These are phyloP conservation scores for Escallonia rubra DNA, from an alignment of 129 eudicot genomes.

Conservation along the genomic window DNA sequence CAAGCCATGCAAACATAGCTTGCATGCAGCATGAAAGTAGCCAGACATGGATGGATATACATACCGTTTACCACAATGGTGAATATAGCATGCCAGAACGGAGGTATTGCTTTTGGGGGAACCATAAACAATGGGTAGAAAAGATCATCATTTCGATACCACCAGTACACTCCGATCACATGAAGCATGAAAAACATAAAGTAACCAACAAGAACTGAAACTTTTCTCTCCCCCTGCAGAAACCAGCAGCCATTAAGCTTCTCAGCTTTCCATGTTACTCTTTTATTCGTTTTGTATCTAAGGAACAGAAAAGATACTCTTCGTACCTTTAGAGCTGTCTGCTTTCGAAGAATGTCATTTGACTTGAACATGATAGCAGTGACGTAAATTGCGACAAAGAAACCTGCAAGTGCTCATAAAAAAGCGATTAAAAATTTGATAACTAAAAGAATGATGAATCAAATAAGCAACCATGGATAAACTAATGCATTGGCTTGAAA, in stretches of 20 bases:
- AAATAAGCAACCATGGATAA: not conserved
- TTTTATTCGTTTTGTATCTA: not conserved
- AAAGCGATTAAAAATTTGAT: not conserved
- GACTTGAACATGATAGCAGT: constrained; percentile 47
- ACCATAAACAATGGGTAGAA: constrained; percentile 40
- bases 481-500: too few species aligned
- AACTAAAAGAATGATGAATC: not conserved
- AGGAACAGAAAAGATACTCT: not conserved
- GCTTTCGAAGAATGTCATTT: constrained; percentile 48
- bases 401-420: constrained; percentile 30
- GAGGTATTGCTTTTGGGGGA: constrained; percentile 47
- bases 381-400: constrained; percentile 46
- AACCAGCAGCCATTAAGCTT: constrained; percentile 12
- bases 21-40: too few species aligned
- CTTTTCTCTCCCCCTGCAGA: constrained; percentile 43
- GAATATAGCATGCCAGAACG: constrained; percentile 45
- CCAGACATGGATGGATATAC: not conserved
- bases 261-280: not conserved
- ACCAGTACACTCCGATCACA: constrained; percentile 36
- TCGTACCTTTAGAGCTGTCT: constrained; percentile 51
- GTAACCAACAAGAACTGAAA: constrained; percentile 31
- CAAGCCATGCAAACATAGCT: too few species aligned
- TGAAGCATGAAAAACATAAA: constrained; percentile 33
- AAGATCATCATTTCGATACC: constrained; percentile 42
- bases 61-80: constrained; percentile 47